A percentile compares a stretch with the other conserved stretches of the same genome.
phyloP scores from a whole-genome alignment of 345 rosid genomes.

The Eucalyptus rudis region DNA sequence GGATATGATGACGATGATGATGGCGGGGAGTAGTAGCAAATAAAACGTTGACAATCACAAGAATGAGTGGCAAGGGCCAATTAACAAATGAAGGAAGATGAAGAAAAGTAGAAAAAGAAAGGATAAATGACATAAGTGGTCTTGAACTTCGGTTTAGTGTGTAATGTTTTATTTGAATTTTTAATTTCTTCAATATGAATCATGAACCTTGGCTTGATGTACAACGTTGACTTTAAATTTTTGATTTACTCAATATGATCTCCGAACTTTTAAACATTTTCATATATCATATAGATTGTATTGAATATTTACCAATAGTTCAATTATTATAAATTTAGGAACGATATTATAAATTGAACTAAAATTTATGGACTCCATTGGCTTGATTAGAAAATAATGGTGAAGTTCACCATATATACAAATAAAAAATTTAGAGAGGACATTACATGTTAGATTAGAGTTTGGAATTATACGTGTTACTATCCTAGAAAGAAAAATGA shows the following conservation, averaged over 20 bases:
- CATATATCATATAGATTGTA: not conserved
- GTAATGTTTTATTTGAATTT: not conserved
- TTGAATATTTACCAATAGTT: not conserved
- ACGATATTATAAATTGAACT: not conserved
- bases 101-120: not conserved
- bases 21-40: not conserved
- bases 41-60: not conserved
- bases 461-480: not conserved
- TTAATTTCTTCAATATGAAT: not conserved
- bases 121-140: not conserved
- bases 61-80: not conserved
- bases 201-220: rapidly evolving
- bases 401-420: not conserved
- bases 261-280: not conserved
- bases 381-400: not conserved
- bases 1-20: not conserved
- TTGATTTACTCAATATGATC: not conserved
- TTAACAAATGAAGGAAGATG: not conserved
- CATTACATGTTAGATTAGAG: not conserved
- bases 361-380: too few relatives aligned
- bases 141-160: not conserved
- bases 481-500: not conserved
- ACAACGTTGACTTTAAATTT: not conserved
- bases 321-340: not conserved
- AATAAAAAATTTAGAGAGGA: not conserved